These are phyloP conservation scores for Penicillium sp. DNA, from an alignment of 2,329 filamentous ascomycete genomes.

Conservation along the genomic window DNA sequence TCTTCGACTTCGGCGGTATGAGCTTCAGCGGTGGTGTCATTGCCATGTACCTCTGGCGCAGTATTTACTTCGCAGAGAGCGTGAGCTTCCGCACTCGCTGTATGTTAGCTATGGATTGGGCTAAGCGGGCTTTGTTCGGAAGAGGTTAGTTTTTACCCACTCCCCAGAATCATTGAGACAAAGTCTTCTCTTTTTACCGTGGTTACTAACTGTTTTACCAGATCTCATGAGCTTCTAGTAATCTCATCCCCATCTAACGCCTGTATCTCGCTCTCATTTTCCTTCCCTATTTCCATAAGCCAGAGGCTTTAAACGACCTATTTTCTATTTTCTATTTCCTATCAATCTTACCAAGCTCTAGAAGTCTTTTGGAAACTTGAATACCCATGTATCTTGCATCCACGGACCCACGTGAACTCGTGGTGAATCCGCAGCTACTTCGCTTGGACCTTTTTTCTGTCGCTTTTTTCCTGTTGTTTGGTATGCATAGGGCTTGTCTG, in stretches of 20 bases:
- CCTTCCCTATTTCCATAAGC: background rate
- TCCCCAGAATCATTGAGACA: no score
- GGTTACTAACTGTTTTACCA: slow-evolving; percentile 25
- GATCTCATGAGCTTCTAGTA: slow-evolving; percentile 59
- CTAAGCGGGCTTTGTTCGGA: slow-evolving; percentile 93
- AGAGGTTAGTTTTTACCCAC: slow-evolving; percentile 82
- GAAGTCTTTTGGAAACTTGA: background rate
- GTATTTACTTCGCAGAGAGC: slow-evolving; percentile 96
- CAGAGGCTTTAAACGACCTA: background rate
- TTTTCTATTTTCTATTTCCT: background rate
- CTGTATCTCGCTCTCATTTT: background rate
- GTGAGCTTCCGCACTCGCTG: slow-evolving; percentile 89
- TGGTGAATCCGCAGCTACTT: background rate
- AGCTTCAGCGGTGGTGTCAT: slow-evolving; percentile 81
- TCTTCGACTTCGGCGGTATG: slow-evolving; percentile 86
- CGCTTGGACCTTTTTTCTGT: background rate
- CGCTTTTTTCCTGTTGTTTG: no score
- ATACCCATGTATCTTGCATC: no score
- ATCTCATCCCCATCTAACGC: background rate
- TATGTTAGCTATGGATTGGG: slow-evolving; percentile 96
- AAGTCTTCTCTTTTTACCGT: no score
- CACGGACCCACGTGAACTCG: no score
- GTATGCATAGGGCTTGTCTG: no score
- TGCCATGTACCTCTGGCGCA: slow-evolving; percentile 95
- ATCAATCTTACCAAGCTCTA: background rate